Evolutionary conservation across 208 protist genomes (phyloP), one percentile per base, ranked within the genome.

Genomic region (Leishmania amazonensis): DNA sequence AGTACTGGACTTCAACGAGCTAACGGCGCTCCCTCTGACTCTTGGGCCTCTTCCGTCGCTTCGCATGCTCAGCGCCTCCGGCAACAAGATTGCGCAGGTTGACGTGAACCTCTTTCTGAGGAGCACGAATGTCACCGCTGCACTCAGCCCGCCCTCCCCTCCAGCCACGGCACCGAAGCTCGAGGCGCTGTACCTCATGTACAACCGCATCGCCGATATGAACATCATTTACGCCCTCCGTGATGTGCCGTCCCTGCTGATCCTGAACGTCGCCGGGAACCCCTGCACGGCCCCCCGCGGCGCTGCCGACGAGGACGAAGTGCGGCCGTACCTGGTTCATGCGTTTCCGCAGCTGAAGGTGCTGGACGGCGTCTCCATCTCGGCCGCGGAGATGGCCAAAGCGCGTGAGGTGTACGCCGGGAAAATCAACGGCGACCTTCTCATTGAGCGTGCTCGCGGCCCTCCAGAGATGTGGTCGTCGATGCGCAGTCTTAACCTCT

Each of bases 261-360:
- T 98, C 28, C 80, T 99, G 11, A 97, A 99, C 85, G 82, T 98
- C 3, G 85, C 80, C 21, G 96, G 96, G 6, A 99, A 99, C 80
- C 92, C 95, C 1, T 91, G 88, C 70, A 84, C 35, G 31, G 15
- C 31, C 51, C 71, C 17, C 40, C 51, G 45, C 75, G 6, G 31
- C 31, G 57, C 67, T 49, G 70, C 83, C 24, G 40, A 85, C 64
- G 60, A 75, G 75, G 45, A 49, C 6, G 90, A 95, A 54, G 96
- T 94, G 78, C 89, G 97, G 7, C 78, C 86, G 49, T 99, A 96
- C 87, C 57, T 95, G 78, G 85, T 99, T n/a, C 98, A 96, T 84
- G 90, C 96, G 76, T 89, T 99, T 40, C 91, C 91, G 7, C 92
- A 91, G 78, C 88, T 99, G 64, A 99, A 98, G 89, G 95, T 98